Percentiles rank a stretch among this genome's conserved stretches.
Conservation (phyloP, 495 filamentous ascomycete genomes). For the Aspergillus wentii region DNA sequence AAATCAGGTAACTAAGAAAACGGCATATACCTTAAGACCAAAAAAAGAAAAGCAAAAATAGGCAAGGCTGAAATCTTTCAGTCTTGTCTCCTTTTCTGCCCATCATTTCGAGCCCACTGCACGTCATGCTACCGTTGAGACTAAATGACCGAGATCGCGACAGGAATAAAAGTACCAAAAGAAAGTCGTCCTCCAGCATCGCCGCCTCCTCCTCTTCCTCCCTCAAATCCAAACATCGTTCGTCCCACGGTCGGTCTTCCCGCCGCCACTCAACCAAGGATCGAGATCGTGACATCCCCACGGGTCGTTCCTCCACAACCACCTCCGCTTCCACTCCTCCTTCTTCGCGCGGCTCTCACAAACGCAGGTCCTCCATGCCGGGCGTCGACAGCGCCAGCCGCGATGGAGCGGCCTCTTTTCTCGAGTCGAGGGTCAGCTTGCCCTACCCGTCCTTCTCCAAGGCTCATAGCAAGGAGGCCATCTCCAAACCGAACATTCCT, state of each 20-base stretch:
- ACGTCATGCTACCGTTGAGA: slow-evolving; percentile 40
- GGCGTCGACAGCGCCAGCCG: slow-evolving; percentile 35
- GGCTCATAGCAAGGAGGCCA: slow-evolving; percentile 78
- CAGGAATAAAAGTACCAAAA: slow-evolving; percentile 25
- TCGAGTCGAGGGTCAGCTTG: slow-evolving; percentile 54
- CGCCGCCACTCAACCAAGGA: slow-evolving; percentile 45
- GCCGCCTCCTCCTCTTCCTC: slow-evolving; percentile 23
- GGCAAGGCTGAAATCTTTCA: slow-evolving; percentile 7
- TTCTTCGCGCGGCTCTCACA: slow-evolving; percentile 22
- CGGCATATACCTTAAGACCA: slow-evolving; percentile 2
- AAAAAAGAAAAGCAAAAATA: slow-evolving; percentile 4
- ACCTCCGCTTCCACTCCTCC: slow-evolving; percentile 28
- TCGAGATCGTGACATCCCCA: slow-evolving; percentile 28
- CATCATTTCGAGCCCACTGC: slow-evolving; percentile 24
- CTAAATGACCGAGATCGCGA: slow-evolving; percentile 36
- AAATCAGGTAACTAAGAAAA: not conserved
- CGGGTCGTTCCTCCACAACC: slow-evolving; percentile 35
- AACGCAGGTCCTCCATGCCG: slow-evolving; percentile 49
- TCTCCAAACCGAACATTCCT: slow-evolving; percentile 63
- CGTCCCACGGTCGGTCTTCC: slow-evolving; percentile 37
- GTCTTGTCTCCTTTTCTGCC: slow-evolving; percentile 23
- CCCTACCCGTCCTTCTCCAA: slow-evolving; percentile 88
- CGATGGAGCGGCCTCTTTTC: slow-evolving; percentile 37
- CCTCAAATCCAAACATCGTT: slow-evolving; percentile 26
- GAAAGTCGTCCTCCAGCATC: too few species aligned